Base-by-base conservation (phyloP, 768 basidiomycete species). In the Termitomyces sp. region DNA sequence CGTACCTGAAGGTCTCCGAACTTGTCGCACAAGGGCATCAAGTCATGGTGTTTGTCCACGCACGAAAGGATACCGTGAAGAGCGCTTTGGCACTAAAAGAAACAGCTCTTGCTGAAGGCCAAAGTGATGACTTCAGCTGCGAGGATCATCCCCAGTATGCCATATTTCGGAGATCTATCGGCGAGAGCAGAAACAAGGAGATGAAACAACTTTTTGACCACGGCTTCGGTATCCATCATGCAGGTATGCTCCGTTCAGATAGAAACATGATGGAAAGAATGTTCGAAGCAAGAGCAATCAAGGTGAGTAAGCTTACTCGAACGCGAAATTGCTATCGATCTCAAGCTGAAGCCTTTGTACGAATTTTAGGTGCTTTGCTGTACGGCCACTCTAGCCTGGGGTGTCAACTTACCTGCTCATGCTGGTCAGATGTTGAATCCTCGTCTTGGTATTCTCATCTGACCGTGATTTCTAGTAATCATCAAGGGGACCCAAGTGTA, bases 31-130 rank as follows among this genome's bases (percentile, higher is more conserved):
- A 86, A 63, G 97, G 95, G 3, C 97, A 99, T 72, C 97, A 98
- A 70, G 94, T 97, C 58, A 98, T 99, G 95, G 95, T 99, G 0
- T 99, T 99, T 65, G 97, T 99, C 9, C 97, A 99, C 70, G 93
- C 97, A 14, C 82, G 97, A 30, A 98, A 97, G 73, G 97, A 98
- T 67, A 99, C 97, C 0, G 97, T 98, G 52, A 97, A 96, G 67
- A 83, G 91, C 0, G 95, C 95, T 0, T 74, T 85, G 64, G 82
- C 79, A 10, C 77, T 99, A 25, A 84, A 84, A 56, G 97, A 98
- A 59, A 77, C 86, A 55, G 85, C 92, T 3, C 60, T 81, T 3
- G 67, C 76, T 16, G 91, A 97, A 58, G 91, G 88, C 2, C 79
- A 78, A 46, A 64, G 79, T 14, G 91, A 90, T 32, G 81, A 90